These are phyloP conservation scores for Acmispon strigosus DNA, from an alignment of 306 rosid species.

Conservation along the genomic window DNA sequence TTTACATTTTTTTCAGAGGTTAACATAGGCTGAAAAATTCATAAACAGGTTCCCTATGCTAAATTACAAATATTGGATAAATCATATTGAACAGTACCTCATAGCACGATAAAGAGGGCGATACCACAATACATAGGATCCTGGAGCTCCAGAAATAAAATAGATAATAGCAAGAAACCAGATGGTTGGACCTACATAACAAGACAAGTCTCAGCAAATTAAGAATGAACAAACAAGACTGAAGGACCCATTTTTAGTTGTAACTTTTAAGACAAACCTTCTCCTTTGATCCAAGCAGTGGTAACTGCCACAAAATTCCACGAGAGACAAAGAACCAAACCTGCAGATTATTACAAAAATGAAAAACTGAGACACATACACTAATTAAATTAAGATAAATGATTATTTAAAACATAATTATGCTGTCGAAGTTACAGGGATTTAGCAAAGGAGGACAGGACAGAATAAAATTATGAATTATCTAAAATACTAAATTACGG, in stretches of 20 bases:
- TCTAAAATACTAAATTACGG: neutral
- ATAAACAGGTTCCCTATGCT: conserved; percentile 15
- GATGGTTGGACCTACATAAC: conserved; percentile 57
- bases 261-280: conserved; percentile 41
- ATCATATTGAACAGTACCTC: conserved; percentile 50
- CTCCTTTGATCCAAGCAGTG: conserved; percentile 79
- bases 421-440: neutral
- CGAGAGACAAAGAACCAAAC: conserved; percentile 57
- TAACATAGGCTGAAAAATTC: neutral
- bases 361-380: neutral
- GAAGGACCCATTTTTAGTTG: neutral
- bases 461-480: neutral
- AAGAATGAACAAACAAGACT: conserved; percentile 13
- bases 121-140: conserved; percentile 81
- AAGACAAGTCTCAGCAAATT: conserved; percentile 22
- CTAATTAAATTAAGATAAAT: neutral
- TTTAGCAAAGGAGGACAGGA: neutral
- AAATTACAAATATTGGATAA: conserved; percentile 5
- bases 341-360: conserved; percentile 40
- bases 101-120: conserved; percentile 96
- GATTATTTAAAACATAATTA: neutral
- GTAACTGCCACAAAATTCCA: conserved; percentile 87
- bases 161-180: conserved; percentile 85
- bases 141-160: conserved; percentile 68
- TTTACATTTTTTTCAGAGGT: neutral